phyloP scores from a whole-genome alignment of 2,329 filamentous ascomycete genomes.

The Pseudocercospora pini-densiflorae region DNA sequence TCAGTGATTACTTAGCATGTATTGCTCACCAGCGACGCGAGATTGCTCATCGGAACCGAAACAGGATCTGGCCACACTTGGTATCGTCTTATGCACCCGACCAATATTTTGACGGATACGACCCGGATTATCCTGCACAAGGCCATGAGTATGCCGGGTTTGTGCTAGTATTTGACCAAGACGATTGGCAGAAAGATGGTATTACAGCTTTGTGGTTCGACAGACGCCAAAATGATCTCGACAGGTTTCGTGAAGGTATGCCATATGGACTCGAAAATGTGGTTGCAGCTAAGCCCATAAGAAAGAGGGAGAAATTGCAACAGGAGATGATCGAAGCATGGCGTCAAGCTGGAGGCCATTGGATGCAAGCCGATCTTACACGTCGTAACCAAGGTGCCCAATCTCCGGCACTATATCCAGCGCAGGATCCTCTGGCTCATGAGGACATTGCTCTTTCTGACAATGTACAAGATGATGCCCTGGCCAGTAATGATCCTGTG shows the following conservation, averaged over 20 bases:
- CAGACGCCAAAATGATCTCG: neutral
- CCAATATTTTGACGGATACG: neutral
- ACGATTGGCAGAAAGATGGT: neutral
- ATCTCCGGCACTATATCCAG: conserved; percentile 5
- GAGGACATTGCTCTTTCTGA: neutral
- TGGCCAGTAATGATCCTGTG: neutral
- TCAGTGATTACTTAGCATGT: conserved; percentile 7
- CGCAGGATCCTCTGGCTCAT: conserved; percentile 7
- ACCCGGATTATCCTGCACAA: neutral
- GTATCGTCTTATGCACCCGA: neutral
- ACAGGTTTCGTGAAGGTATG: neutral
- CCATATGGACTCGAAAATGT: neutral
- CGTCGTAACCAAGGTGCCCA: neutral
- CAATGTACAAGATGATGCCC: neutral
- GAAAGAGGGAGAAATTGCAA: neutral
- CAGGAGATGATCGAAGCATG: neutral
- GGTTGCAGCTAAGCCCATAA: neutral
- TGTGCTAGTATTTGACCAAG: neutral
- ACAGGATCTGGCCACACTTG: conserved; percentile 3
- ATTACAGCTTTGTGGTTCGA: neutral
- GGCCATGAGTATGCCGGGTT: neutral
- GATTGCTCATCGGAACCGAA: conserved; percentile 6
- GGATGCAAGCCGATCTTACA: neutral
- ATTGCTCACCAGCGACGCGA: conserved; percentile 6
- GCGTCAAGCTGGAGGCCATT: neutral